Evolutionary conservation across 331 rosid species (phyloP).

Genomic region (Telfairia occidentalis): DNA sequence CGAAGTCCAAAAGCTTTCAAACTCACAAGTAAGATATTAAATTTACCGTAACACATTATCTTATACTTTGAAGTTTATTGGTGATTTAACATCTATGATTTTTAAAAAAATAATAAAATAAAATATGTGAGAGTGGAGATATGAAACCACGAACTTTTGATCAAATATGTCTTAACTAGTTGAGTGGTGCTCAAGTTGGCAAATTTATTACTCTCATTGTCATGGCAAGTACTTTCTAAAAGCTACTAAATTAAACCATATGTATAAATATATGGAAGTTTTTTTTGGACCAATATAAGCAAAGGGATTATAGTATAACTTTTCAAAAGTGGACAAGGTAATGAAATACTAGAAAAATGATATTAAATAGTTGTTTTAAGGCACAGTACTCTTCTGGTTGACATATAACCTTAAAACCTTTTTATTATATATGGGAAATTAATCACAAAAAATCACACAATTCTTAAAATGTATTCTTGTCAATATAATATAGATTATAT

Average conservation of each 20-base stretch:
- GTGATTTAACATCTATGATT: no score
- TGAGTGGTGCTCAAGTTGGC: no score
- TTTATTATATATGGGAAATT: background rate
- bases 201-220: no score
- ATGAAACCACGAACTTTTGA: no score
- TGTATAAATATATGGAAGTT: background rate
- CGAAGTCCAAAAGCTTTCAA: no score
- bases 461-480: background rate
- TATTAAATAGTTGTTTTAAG: background rate
- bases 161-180: no score
- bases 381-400: background rate
- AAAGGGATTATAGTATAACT: background rate
- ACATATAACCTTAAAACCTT: background rate
- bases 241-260: background rate
- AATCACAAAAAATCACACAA: background rate
- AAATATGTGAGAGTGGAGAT: no score
- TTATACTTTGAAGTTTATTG: no score
- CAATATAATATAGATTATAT: background rate
- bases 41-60: no score
- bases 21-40: no score
- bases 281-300: background rate
- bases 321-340: background rate
- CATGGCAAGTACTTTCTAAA: background rate
- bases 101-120: no score
- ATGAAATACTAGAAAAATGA: background rate